A percentile compares a stretch with the other conserved stretches of the same genome.
Evolutionary conservation across 1,284 basidiomycete species (phyloP).

Genomic region (Mycosarcoma mackinlayi): DNA sequence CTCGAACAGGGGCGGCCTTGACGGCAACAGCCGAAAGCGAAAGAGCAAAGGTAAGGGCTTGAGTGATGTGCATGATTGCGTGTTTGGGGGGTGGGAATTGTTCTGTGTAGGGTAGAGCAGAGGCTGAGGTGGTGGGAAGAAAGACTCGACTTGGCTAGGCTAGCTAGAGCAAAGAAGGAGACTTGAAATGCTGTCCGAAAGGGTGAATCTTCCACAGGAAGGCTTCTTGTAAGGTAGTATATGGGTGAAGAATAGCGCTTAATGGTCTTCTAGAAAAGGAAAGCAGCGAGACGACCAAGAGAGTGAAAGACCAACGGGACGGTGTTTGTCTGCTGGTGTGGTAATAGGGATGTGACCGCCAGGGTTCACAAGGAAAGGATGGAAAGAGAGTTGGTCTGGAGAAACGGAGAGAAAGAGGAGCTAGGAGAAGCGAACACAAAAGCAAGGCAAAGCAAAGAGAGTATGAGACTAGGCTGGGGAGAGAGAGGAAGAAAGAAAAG

Average conservation of each 20-base stretch:
- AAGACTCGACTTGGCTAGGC: slow-evolving; percentile 30
- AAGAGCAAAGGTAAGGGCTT: slow-evolving; percentile 49
- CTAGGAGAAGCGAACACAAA: slow-evolving; percentile 34
- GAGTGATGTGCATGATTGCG: slow-evolving; percentile 46
- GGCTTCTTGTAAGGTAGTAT: no score
- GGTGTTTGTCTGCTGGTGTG: slow-evolving; percentile 20
- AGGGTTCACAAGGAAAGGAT: slow-evolving; percentile 47
- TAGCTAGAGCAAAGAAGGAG: slow-evolving; percentile 27
- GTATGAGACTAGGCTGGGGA: slow-evolving; percentile 34
- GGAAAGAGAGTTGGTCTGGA: slow-evolving; percentile 18
- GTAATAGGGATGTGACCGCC: slow-evolving; percentile 36
- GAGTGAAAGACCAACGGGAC: slow-evolving; percentile 1
- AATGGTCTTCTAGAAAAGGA: no score
- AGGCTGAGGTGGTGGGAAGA: neutral
- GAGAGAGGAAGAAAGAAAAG: slow-evolving; percentile 1
- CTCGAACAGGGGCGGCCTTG: slow-evolving; percentile 35
- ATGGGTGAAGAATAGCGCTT: no score
- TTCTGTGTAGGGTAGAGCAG: slow-evolving; percentile 2
- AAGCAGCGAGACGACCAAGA: slow-evolving; percentile 16
- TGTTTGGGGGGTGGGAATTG: neutral
- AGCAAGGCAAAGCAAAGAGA: slow-evolving; percentile 36
- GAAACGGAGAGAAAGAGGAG: slow-evolving; percentile 24
- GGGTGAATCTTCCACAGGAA: slow-evolving; percentile 40
- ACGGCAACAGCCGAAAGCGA: slow-evolving; percentile 50
- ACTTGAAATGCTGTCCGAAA: slow-evolving; percentile 11